Percentiles rank a stretch among this genome's conserved stretches.
phyloP scores from a whole-genome alignment of 441 rosid species.

The Breynia disticha region DNA sequence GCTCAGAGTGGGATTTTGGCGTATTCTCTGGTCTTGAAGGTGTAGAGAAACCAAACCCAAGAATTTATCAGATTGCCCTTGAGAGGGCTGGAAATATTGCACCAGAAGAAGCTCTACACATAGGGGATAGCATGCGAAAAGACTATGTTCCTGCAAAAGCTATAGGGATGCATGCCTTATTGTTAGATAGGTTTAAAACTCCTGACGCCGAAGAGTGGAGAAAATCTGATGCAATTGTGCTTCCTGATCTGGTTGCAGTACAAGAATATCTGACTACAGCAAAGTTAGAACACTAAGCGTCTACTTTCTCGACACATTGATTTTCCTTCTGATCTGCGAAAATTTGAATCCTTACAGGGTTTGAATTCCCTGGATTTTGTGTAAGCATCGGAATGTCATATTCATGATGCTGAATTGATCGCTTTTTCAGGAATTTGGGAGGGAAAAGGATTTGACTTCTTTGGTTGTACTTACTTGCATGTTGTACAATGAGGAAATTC shows the following conservation, averaged over 20 bases:
- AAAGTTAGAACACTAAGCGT: slow-evolving; percentile 23
- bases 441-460: background rate
- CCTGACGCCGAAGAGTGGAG: slow-evolving; percentile 73
- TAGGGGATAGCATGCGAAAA: slow-evolving; percentile 90
- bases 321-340: background rate
- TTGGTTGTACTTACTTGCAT: too few species aligned
- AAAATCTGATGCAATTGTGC: slow-evolving; percentile 66
- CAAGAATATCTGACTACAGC: slow-evolving; percentile 50
- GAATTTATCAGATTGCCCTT: slow-evolving; percentile 63
- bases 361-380: background rate
- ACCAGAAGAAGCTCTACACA: slow-evolving; percentile 62
- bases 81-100: slow-evolving; percentile 70
- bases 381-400: background rate
- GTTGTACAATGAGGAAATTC: too few species aligned
- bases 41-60: slow-evolving; percentile 84
- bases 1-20: slow-evolving; percentile 92
- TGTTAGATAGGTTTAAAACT: slow-evolving; percentile 79
- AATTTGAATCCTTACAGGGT: background rate
- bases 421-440: background rate
- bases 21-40: slow-evolving; percentile 97
- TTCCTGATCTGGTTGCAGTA: slow-evolving; percentile 62
- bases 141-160: slow-evolving; percentile 78
- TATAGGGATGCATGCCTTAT: slow-evolving; percentile 83
- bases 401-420: background rate
- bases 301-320: too few species aligned